Evolutionary conservation across 106 monocot species (phyloP), one percentile per base, ranked within the genome.

Genomic region (Apostasia shenzhenica): DNA sequence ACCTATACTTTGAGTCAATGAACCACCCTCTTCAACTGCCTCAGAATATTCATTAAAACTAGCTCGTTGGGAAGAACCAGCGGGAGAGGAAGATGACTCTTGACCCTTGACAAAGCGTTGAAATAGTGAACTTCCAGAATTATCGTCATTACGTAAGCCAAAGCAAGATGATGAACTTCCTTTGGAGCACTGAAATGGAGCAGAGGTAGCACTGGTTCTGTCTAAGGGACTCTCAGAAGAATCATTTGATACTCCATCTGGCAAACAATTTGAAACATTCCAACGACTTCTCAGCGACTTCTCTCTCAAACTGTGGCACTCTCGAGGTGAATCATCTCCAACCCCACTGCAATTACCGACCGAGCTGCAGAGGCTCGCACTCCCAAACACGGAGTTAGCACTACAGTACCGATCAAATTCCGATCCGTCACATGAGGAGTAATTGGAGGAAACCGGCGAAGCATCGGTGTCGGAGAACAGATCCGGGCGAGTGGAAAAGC

Each of bases 351-450:
- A 58, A 62, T 75, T 79, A 12, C 77, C 75, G 6, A 79, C 38
- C 50, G 86, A 91, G 52, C 90, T 83, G 76, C 86, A 86, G 45
- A 79, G 41, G 71, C 91, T 94, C 66, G 83, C 81, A 58, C 71
- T 76, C 5, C 80, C 94, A 54, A 94, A 77, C 4, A 69, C 71
- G 42, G 94, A 94, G 69, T 91, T 88, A 41, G 94, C 94, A 69
- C 91, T 91, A 72, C 88, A 85, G 72, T 94, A 94, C 51, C 76
- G 75, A 6, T 94, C 91, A 55, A 82, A 72, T 11, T 93, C 93
- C 46, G 89, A 86, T 70, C 71, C 83, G 1, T 86, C 88, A 62
- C 81, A 87, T 2, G 88, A 83, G 2, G 92, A 89, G 80, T 67
- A 88, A 26, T 77, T 59, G 10, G 76, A 72, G 5, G 70, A 60